Percentiles rank a stretch among this genome's conserved stretches.
Evolutionary conservation across 2,329 filamentous ascomycete genomes (phyloP).

Genomic region (Exophiala sp.): DNA sequence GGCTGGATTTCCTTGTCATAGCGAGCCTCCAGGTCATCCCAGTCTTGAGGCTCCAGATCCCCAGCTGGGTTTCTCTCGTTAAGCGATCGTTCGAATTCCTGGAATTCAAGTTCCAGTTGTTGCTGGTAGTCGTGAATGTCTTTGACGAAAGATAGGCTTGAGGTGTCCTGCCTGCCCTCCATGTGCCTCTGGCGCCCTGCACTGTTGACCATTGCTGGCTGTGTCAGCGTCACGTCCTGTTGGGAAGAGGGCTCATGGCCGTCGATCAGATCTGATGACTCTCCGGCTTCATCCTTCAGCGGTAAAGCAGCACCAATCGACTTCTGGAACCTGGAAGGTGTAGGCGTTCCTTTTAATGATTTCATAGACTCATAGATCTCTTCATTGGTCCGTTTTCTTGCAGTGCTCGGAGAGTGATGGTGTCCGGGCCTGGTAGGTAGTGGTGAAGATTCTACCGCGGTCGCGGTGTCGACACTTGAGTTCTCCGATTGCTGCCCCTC

Average conservation of each 20-base stretch:
- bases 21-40: constrained; percentile 66
- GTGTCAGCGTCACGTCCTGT: neutral
- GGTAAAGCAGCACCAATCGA: neutral
- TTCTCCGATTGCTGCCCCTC: constrained; percentile 13
- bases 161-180: neutral
- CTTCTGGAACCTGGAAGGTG: constrained; percentile 11
- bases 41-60: constrained; percentile 59
- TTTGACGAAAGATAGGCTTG: constrained; percentile 12
- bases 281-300: neutral
- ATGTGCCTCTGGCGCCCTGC: neutral
- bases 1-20: constrained; percentile 62
- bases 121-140: constrained; percentile 22
- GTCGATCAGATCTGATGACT: neutral
- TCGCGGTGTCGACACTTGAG: constrained; percentile 1
- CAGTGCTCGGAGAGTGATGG: constrained; percentile 8
- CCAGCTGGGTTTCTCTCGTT: constrained; percentile 40
- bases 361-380: constrained; percentile 19
- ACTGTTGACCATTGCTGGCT: too few relatives aligned
- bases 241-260: neutral
- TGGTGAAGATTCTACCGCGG: constrained; percentile 15
- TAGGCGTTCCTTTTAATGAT: constrained; percentile 11
- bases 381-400: constrained; percentile 23
- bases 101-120: constrained; percentile 22
- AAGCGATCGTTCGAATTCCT: constrained; percentile 24
- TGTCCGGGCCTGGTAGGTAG: constrained; percentile 10